Percentiles rank a stretch among this genome's conserved stretches.
These are phyloP conservation scores for Eremochloa ophiuroides DNA, from an alignment of 176 grass and related monocot species.

Conservation along the genomic window DNA sequence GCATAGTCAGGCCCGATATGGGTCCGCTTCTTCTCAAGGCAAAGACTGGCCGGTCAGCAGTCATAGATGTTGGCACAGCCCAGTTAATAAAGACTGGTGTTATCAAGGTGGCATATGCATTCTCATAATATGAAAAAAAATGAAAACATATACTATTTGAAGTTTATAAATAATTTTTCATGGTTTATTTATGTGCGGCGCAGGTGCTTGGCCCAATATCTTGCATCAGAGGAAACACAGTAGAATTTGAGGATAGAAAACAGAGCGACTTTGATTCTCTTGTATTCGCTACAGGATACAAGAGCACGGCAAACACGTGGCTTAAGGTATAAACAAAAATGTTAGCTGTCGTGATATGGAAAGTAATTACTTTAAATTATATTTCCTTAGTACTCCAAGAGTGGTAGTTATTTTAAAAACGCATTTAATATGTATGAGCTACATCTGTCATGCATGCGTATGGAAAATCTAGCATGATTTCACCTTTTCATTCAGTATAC, in stretches of 20 bases:
- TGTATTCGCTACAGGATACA: constrained; percentile 62
- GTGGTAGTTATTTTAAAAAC: not conserved
- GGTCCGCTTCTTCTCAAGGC: constrained; percentile 53
- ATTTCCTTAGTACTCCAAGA: not conserved
- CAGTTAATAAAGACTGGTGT: constrained; percentile 39
- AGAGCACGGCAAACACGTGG: constrained; percentile 46
- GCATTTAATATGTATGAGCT: not conserved
- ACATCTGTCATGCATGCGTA: not conserved
- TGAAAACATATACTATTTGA: not conserved
- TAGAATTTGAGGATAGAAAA: constrained; percentile 52
- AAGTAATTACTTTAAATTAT: not conserved
- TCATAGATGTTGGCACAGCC: constrained; percentile 63
- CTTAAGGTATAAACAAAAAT: constrained; percentile 39
- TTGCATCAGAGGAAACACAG: constrained; percentile 19
- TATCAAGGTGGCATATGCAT: constrained; percentile 36
- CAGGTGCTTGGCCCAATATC: constrained; percentile 43
- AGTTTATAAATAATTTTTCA: not conserved
- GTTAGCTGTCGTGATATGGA: not conserved
- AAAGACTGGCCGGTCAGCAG: constrained; percentile 45
- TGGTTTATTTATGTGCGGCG: not conserved
- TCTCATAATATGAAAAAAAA: not conserved
- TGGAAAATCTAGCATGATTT: not conserved
- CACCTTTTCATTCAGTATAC: not conserved
- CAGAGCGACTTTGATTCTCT: constrained; percentile 32
- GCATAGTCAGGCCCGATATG: constrained; percentile 49